These are phyloP conservation scores for Polytolypa hystricis DNA, from an alignment of 2,329 filamentous ascomycete genomes.

Conservation along the genomic window DNA sequence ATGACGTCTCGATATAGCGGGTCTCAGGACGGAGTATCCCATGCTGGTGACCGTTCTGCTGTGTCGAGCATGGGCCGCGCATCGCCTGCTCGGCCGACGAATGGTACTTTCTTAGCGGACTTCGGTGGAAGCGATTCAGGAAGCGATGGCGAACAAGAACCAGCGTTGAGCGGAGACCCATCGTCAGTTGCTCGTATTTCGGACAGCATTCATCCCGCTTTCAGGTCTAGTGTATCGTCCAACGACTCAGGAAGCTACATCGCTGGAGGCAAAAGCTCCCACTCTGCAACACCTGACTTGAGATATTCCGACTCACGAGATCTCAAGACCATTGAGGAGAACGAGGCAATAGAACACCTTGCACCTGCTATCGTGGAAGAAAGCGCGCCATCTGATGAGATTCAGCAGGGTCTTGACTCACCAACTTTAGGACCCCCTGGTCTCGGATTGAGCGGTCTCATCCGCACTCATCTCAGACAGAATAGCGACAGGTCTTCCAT, in stretches of 20 bases:
- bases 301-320: slow-evolving; percentile 28
- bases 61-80: slow-evolving; percentile 18
- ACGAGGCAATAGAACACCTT: slow-evolving; percentile 13
- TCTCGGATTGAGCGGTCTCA: slow-evolving; percentile 63
- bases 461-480: slow-evolving; percentile 71
- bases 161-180: slow-evolving; percentile 15
- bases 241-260: slow-evolving; percentile 5
- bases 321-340: slow-evolving; percentile 31
- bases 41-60: slow-evolving; percentile 16
- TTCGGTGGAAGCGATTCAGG: slow-evolving; percentile 30
- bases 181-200: slow-evolving; percentile 18
- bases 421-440: slow-evolving; percentile 61
- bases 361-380: slow-evolving; percentile 9
- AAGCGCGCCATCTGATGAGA: slow-evolving; percentile 3
- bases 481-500: slow-evolving; percentile 75
- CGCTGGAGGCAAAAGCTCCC: slow-evolving; percentile 19
- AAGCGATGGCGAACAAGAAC: slow-evolving; percentile 23
- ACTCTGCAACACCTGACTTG: slow-evolving; percentile 23
- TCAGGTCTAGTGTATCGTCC: slow-evolving; percentile 24
- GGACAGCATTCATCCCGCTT: slow-evolving; percentile 27
- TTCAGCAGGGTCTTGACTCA: slow-evolving; percentile 47
- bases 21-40: slow-evolving; percentile 10
- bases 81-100: slow-evolving; percentile 18
- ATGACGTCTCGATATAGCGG: slow-evolving; percentile 29
- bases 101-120: slow-evolving; percentile 25